phyloP scores from a whole-genome alignment of 345 rosid species.

The Eutrema yunnanense region DNA sequence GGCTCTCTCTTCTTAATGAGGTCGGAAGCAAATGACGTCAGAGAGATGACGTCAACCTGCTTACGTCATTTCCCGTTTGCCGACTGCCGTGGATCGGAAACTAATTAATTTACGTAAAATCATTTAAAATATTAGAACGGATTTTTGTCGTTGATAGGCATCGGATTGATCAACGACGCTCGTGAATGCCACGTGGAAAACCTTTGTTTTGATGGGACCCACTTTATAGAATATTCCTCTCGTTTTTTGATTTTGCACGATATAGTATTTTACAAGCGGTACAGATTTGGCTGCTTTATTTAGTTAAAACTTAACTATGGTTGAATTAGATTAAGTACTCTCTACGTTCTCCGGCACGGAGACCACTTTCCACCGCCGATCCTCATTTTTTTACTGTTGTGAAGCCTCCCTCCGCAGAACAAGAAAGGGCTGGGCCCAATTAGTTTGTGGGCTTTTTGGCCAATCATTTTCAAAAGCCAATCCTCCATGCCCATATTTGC shows the following conservation, averaged over 20 bases:
- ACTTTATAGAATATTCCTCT: background rate
- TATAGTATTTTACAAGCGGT: background rate
- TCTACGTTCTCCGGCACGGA: too few species aligned
- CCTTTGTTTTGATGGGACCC: background rate
- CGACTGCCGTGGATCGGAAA: background rate
- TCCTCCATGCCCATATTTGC: too few species aligned
- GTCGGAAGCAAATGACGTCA: conserved; percentile 20
- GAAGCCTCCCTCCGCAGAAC: too few species aligned
- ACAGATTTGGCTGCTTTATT: background rate
- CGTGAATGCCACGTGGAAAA: background rate
- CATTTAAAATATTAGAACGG: background rate
- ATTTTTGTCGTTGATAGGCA: conserved; percentile 10
- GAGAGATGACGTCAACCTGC: background rate
- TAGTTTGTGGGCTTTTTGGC: too few species aligned
- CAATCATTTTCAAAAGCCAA: too few species aligned
- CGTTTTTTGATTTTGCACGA: background rate
- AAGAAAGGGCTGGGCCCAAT: too few species aligned
- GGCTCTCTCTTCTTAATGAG: background rate
- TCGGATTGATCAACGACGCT: background rate
- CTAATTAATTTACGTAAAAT: background rate
- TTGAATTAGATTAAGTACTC: too few species aligned
- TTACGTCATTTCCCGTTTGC: background rate
- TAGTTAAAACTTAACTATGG: too few species aligned
- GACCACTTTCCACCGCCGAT: too few species aligned
- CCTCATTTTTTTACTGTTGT: too few species aligned